Percentiles rank a stretch among this genome's conserved stretches.
These are phyloP conservation scores for Rhytidiadelphus loreus DNA, from an alignment of 225 moss, liverwort and hornwort species.

Conservation along the genomic window DNA sequence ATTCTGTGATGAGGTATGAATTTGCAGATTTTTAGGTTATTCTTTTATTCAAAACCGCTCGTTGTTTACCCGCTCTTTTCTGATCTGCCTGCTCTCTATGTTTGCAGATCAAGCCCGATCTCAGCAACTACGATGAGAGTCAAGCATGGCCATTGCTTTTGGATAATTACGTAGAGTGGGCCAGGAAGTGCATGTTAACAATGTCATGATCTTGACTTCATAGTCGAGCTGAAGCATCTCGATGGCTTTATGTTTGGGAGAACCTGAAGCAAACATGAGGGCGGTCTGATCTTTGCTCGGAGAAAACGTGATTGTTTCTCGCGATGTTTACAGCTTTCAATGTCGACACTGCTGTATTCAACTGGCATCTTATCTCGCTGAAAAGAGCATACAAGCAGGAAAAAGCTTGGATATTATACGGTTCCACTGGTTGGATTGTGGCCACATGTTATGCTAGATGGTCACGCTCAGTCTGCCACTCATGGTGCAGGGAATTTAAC, in stretches of 20 bases:
- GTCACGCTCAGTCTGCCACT: conserved; percentile 8
- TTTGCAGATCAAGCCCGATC: conserved; percentile 72
- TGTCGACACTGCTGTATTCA: not conserved
- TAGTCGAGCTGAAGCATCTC: not conserved
- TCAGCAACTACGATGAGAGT: conserved; percentile 90
- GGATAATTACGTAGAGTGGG: conserved; percentile 99
- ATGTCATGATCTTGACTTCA: conserved; percentile 28
- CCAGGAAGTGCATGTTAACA: conserved; percentile 47
- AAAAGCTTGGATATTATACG: conserved; percentile 13
- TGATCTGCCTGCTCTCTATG: not conserved
- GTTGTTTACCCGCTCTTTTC: not conserved
- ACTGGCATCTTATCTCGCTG: conserved; percentile 8
- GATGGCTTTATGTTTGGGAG: not conserved
- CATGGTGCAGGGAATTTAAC: conserved; percentile 14
- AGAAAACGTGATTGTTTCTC: conserved; percentile 1
- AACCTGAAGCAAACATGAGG: not conserved
- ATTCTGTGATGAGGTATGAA: conserved; percentile 84
- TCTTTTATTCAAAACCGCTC: not conserved
- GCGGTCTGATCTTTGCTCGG: conserved; percentile 1
- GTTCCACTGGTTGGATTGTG: conserved; percentile 13
- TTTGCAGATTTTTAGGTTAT: not conserved
- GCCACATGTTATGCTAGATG: conserved; percentile 2
- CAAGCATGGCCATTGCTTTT: conserved; percentile 97
- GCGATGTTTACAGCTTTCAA: conserved; percentile 10
- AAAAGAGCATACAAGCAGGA: conserved; percentile 11